Conservation (phyloP, 345 rosid species). For the Syzygium jambos region DNA sequence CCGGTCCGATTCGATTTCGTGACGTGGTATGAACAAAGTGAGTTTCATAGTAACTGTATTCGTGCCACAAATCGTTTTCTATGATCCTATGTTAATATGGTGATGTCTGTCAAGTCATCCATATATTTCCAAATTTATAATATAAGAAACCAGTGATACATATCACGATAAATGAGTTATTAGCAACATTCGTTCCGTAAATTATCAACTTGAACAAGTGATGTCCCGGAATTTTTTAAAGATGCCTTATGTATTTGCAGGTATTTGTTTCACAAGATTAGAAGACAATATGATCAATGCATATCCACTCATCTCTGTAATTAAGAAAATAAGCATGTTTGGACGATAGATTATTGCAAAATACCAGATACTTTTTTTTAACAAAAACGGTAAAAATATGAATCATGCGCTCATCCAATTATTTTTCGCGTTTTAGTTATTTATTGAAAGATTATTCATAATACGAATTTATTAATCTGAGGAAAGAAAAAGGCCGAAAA, state of each 20-base stretch:
- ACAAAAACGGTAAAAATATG: neutral
- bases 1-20: too few relatives aligned
- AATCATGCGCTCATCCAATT: neutral
- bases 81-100: neutral
- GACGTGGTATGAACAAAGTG: neutral
- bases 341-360: neutral
- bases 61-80: neutral
- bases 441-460: neutral
- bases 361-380: neutral
- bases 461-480: neutral
- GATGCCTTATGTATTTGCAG: neutral
- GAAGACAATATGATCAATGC: neutral
- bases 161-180: neutral
- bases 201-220: neutral
- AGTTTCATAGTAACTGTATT: neutral
- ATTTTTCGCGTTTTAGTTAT: neutral
- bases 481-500: neutral
- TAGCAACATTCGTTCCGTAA: neutral
- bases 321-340: too few relatives aligned
- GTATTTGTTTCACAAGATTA: neutral
- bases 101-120: neutral
- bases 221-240: neutral
- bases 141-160: neutral
- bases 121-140: neutral
- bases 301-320: neutral